Evolutionary conservation across 2,329 filamentous ascomycete species (phyloP), one percentile per base, ranked within the genome.

Genomic region (Pestalotiopsis sp.): DNA sequence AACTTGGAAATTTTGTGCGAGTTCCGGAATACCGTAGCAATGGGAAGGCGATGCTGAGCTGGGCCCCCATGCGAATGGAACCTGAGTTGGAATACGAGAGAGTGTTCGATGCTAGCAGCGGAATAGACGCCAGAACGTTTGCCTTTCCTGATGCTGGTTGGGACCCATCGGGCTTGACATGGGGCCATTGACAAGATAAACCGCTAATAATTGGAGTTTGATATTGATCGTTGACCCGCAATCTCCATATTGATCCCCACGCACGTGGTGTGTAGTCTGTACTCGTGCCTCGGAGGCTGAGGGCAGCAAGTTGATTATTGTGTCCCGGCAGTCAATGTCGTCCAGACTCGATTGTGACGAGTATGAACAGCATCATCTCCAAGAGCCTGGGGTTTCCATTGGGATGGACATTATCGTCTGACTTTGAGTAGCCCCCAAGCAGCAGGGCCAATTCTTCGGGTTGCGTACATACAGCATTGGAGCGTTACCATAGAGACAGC

Each of bases 151-250:
- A 36, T 36, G 31, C 45, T 52, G 17, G 45, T 36, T 39, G 17
- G 25, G 9, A 39, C 59, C 23, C 36, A 27, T 62, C 14, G 38
- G 41, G 25, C 17, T 57, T 31, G 49, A 66, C 63, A 41, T 45
- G 63, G 63, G 63, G 13, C 27, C 45, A 20, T 23, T 66, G 20
- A 49, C 63, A 66, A n/a, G 63, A 31, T 66, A 49, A 31, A 31
- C 63, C 45, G 39, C 63, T 66, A 66, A 66, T 66, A 66, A 58
- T 52, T 17, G 11, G 63, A 66, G 63, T 66, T 66, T 66, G 63
- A 66, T 66, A 66, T 66, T 66, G 63, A 66, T 66, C 63, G 63
- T 58, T 58, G 39, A 36, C 49, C 63, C 63, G 52, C 63, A 56
- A 58, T 25, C 62, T 65, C 62, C 62, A 65, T 65, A 65, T 49